Base-by-base conservation (phyloP, 441 rosid species). In the Hura crepitans region DNA sequence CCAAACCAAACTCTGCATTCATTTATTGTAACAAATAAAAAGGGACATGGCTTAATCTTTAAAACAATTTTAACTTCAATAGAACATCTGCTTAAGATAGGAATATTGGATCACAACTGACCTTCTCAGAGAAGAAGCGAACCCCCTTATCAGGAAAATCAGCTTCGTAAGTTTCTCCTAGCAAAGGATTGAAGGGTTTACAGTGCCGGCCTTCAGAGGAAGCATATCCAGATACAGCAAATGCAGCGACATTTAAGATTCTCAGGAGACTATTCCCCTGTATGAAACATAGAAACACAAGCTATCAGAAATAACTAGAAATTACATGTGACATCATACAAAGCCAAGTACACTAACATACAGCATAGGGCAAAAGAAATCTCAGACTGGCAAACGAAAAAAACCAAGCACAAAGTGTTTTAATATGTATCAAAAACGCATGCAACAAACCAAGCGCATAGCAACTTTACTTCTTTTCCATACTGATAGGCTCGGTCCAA, bases 91-190 rank as follows among this genome's bases (percentile, higher is more conserved):
- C 63, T 62, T 61, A 20, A 43, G 23, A 27, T 39, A 62, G 37
- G 43, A 55, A 62, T 65, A 13, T 9, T 15, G 46, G 47, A 68
- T 49, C 49, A 51, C 18, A 51, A 72, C 84, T 74, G 37, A 94
- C 99, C 97, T 94, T 94, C 81, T 94, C 99, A 20, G 97, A 92
- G 85, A 92, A 89, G 86, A 95, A 95, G 59, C 87, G 90, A 77
- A 95, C 73, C 73, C 98, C 99, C 80, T 80, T 86, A 45, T 95
- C 99, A 50, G 95, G 96, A 87, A 66, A 95, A 71, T 95, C 93
- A 51, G 99, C 99, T 84, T 95, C 99, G 69, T 86, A 95, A 56
- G 98, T 95, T 88, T 95, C 99, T 78, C 99, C 98, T 12, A 95
- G 86, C 77, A 95, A 83, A 78, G 99, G 99, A 76, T 95, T 95